phyloP scores from a whole-genome alignment of 2,329 filamentous ascomycete genomes.

The Beauveria sp. region DNA sequence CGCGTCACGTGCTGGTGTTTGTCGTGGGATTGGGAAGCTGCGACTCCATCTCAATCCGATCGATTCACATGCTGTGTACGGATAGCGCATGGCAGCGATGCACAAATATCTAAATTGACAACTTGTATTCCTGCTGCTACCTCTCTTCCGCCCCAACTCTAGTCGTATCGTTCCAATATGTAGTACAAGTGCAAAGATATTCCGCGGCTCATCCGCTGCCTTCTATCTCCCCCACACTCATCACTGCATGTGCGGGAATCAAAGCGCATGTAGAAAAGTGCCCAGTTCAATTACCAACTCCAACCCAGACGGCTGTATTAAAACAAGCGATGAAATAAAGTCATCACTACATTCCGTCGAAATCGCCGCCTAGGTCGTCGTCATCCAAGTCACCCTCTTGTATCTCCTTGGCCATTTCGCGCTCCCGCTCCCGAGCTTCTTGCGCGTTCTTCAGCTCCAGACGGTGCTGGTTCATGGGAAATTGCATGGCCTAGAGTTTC shows the following conservation, averaged over 20 bases:
- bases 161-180: constrained; percentile 2
- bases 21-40: background rate
- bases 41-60: background rate
- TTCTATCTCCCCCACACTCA: background rate
- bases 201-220: background rate
- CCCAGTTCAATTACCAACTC: background rate
- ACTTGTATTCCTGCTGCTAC: background rate
- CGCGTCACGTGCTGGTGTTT: constrained; percentile 7
- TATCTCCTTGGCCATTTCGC: constrained; percentile 97
- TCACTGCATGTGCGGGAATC: background rate
- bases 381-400: constrained; percentile 96
- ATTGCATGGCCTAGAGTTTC: constrained; percentile 74
- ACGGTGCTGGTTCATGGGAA: constrained; percentile 98
- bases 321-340: background rate
- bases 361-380: constrained; percentile 90
- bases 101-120: background rate
- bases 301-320: background rate
- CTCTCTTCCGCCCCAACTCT: background rate
- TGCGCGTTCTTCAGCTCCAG: constrained; percentile 96
- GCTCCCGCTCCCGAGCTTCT: constrained; percentile 92
- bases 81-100: background rate
- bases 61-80: background rate
- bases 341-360: constrained; percentile 75
- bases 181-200: constrained; percentile 5
- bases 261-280: background rate